A percentile compares a stretch with the other conserved stretches of the same genome.
Conservation (phyloP, 1,284 basidiomycete species). For the Cryptococcus floricola region DNA sequence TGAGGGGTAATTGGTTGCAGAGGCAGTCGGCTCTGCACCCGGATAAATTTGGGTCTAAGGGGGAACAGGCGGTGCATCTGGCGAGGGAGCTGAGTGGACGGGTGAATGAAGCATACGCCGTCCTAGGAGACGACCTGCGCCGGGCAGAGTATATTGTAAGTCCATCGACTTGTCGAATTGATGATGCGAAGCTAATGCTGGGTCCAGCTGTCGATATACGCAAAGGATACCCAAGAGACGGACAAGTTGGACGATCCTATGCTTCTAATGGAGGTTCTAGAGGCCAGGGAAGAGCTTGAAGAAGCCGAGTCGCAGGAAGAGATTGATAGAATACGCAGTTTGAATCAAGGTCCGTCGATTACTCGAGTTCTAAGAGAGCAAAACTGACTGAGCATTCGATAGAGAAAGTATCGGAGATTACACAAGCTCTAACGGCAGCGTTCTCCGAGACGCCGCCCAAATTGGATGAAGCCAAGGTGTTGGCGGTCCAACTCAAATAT, state of each 20-base stretch:
- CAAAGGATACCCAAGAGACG: constrained; percentile 61
- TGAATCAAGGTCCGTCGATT: constrained; percentile 61
- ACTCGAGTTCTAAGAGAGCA: background rate
- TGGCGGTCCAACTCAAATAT: constrained; percentile 71
- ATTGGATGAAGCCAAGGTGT: constrained; percentile 59
- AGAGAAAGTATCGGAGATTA: constrained; percentile 58
- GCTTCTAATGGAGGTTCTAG: constrained; percentile 75
- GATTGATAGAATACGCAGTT: constrained; percentile 56
- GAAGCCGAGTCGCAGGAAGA: constrained; percentile 56
- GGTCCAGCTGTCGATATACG: constrained; percentile 58
- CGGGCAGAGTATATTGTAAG: constrained; percentile 49
- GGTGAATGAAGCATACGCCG: constrained; percentile 47
- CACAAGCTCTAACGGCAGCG: constrained; percentile 54
- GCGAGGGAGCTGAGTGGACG: constrained; percentile 39
- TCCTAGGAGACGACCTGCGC: constrained; percentile 39
- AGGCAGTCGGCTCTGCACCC: constrained; percentile 45
- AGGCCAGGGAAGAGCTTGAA: constrained; percentile 74
- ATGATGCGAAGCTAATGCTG: background rate
- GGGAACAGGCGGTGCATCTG: constrained; percentile 24
- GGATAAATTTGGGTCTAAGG: constrained; percentile 35
- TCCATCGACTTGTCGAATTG: background rate
- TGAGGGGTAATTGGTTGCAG: constrained; percentile 35
- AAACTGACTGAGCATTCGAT: constrained; percentile 1
- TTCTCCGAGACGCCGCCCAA: constrained; percentile 55
- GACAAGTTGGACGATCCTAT: constrained; percentile 70